Evolutionary conservation across 768 basidiomycete species (phyloP), one percentile per base, ranked within the genome.

Genomic region (Suillus luteus): DNA sequence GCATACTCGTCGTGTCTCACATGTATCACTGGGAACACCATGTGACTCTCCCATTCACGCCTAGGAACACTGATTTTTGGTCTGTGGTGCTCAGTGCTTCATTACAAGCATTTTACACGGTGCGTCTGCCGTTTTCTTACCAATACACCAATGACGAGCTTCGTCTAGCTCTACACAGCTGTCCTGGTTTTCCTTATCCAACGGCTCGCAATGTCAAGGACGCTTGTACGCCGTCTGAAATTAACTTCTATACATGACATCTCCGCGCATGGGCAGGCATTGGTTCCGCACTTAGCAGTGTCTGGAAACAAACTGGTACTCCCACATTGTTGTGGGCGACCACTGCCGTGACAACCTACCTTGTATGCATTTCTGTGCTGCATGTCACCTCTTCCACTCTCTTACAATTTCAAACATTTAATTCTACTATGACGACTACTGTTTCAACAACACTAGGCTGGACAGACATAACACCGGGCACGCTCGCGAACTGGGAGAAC

Each of bases 301-400:
- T 46, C n/a, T 46, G 44, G n/a, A n/a, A 19, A 46, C 44, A 46
- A 46, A n/a, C n/a, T 46, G 3, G 2, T 9, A n/a, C n/a, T 10
- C 44, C n/a, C 9, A n/a, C 44, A n/a, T n/a, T 10, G 44, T n/a
- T n/a, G 10, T 46, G 44, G 44, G 10, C 44, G 0, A 46, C n/a
- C 9, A 5, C 10, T n/a, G 44, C 44, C 5, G 44, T 46, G 44
- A 19, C 44, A 46, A 3, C n/a, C 44, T 46, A 46, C n/a, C 44
- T 46, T n/a, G n/a, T n/a, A 19, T n/a, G 44, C 44, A 46, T 46
- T 8, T n/a, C 44, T 10, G 44, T 46, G 44, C 44, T 46, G 44
- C n/a, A 46, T n/a, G n/a, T 46, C 44, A 46, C 44, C 10, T 46
- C 44, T 46, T 46, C 44, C n/a, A 46, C 44, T n/a, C 44, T 46